Percentiles rank a stretch among this genome's conserved stretches.
Conservation (phyloP, 352 stramenopile species). For the Pythium insidiosum region DNA sequence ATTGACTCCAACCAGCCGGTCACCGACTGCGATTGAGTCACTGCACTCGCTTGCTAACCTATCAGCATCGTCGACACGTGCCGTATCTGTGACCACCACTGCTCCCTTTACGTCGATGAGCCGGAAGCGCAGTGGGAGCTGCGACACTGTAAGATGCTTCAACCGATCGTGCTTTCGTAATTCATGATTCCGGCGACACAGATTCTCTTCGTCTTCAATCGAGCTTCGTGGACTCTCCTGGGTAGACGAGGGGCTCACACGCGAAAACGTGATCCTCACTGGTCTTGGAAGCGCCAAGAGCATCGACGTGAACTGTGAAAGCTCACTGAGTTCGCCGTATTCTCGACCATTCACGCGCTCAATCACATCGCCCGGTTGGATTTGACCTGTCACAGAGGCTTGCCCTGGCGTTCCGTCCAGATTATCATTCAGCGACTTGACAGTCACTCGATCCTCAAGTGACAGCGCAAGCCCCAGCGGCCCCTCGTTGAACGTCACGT, state of each 20-base stretch:
- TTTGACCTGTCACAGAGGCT: conserved; percentile 53
- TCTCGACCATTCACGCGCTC: conserved; percentile 59
- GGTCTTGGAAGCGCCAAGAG: conserved; percentile 60
- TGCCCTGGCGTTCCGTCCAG: conserved; percentile 54
- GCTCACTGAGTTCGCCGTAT: conserved; percentile 54
- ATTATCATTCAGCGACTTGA: conserved; percentile 77
- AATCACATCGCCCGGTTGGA: conserved; percentile 62
- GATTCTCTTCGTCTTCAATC: too few relatives aligned
- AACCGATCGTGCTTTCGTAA: too few relatives aligned
- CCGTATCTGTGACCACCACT: too few relatives aligned
- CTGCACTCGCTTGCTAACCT: too few relatives aligned
- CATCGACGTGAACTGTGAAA: conserved; percentile 76
- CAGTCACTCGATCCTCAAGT: conserved; percentile 59
- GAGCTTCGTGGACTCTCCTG: too few relatives aligned
- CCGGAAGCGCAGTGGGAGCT: too few relatives aligned
- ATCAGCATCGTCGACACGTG: too few relatives aligned
- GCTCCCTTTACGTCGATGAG: too few relatives aligned
- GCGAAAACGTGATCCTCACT: conserved; percentile 56
- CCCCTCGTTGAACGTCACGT: conserved; percentile 64
- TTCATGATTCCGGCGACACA: too few relatives aligned
- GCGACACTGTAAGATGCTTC: too few relatives aligned
- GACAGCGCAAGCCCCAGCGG: conserved; percentile 68
- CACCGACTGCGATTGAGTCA: conserved; percentile 35
- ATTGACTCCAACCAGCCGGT: conserved; percentile 63
- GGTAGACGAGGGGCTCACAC: too few relatives aligned